Percentiles rank a stretch among this genome's conserved stretches.
These are phyloP conservation scores for Fragosphaeria purpurea DNA, from an alignment of 2,329 filamentous ascomycete species.

Conservation along the genomic window DNA sequence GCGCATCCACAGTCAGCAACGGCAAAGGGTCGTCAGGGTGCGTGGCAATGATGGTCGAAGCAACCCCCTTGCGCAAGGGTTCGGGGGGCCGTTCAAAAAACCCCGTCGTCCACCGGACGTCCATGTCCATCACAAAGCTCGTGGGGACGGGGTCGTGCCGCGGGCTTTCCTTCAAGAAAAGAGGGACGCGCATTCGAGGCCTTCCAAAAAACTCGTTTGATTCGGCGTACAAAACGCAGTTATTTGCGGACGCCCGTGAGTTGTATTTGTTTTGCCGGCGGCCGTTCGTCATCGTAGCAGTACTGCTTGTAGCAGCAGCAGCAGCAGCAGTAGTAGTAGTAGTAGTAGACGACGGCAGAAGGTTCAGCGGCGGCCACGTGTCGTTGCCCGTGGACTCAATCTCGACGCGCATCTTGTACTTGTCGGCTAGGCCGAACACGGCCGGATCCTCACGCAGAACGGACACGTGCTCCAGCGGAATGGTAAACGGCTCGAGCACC, in stretches of 20 bases:
- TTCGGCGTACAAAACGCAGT: conserved; percentile 27
- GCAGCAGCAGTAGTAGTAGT: too few relatives aligned
- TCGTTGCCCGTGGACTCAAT: conserved; percentile 39
- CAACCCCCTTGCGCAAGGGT: conserved; percentile 30
- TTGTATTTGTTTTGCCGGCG: not conserved
- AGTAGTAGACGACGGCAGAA: conserved; percentile 17
- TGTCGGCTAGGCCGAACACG: conserved; percentile 37
- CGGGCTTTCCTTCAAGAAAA: conserved; percentile 26
- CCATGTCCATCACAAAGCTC: conserved; percentile 38
- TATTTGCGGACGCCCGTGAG: not conserved
- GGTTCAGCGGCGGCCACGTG: conserved; percentile 42
- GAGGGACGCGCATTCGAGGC: conserved; percentile 19
- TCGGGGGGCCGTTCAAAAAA: conserved; percentile 23
- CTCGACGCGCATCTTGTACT: conserved; percentile 41
- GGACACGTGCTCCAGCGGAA: conserved; percentile 42
- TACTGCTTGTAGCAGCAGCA: too few relatives aligned
- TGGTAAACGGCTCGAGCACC: conserved; percentile 39
- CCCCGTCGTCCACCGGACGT: conserved; percentile 36
- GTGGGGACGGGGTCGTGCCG: conserved; percentile 23
- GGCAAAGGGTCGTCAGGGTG: conserved; percentile 24
- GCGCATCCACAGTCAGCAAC: not conserved
- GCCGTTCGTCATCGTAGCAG: too few relatives aligned
- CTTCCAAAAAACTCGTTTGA: conserved; percentile 32
- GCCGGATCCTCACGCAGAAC: conserved; percentile 37
- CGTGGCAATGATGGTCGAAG: conserved; percentile 33